These are phyloP conservation scores for Ceratocystis harringtonii DNA, from an alignment of 2,329 filamentous ascomycete genomes.

Conservation along the genomic window DNA sequence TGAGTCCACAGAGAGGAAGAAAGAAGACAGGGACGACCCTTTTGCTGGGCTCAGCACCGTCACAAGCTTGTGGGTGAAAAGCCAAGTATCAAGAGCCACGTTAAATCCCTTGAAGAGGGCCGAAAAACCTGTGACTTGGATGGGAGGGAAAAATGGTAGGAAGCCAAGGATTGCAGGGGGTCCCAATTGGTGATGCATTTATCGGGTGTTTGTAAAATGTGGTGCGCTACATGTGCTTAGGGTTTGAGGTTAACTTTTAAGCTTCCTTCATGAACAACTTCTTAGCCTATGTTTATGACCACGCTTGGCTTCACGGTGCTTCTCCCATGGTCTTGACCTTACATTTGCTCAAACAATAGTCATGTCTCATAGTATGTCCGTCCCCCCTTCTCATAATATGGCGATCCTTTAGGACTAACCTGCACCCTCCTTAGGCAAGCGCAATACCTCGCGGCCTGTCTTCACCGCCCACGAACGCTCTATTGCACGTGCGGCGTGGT, in stretches of 20 bases:
- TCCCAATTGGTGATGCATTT: not conserved
- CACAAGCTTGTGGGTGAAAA: not conserved
- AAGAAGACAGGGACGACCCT: not conserved
- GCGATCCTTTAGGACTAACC: not conserved
- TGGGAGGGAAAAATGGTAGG: not conserved
- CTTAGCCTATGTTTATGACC: not conserved
- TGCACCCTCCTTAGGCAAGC: constrained; percentile 42
- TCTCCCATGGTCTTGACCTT: not conserved
- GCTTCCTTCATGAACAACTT: not conserved
- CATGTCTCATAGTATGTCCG: constrained; percentile 38
- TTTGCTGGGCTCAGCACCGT: not conserved
- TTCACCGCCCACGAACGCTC: constrained; percentile 87
- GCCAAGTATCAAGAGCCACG: not conserved
- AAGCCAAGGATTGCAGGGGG: not conserved
- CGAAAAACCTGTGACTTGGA: not conserved
- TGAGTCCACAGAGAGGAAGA: not conserved
- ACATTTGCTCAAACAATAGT: not conserved
- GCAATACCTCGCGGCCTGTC: constrained; percentile 81
- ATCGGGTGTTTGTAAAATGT: not conserved
- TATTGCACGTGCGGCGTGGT: constrained; percentile 70
- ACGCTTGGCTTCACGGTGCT: not conserved
- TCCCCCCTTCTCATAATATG: not conserved
- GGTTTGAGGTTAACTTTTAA: not conserved
- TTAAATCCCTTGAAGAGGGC: not conserved
- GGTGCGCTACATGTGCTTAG: not conserved